Conservation (phyloP, 192 early-diverging fungal species). For the Dissophora ornata region DNA sequence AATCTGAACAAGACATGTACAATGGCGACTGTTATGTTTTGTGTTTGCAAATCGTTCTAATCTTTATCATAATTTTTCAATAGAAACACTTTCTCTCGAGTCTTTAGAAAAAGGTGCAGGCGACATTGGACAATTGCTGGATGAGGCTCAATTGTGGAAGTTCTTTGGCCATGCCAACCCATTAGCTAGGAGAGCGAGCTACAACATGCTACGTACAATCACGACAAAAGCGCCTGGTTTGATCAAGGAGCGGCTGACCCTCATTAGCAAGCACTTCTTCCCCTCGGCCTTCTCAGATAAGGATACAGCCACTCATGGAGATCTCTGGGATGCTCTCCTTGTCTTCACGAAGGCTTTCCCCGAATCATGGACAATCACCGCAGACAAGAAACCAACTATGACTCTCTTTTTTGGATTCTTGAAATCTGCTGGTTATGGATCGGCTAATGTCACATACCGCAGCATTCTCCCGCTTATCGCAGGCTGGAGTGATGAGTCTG, state of each 20-base stretch:
- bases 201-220: constrained; percentile 66
- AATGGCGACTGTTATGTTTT: no score
- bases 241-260: constrained; percentile 58
- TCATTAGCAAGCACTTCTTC: constrained; percentile 69
- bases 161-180: constrained; percentile 57
- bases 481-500: constrained; percentile 37
- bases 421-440: constrained; percentile 71
- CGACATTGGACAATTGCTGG: constrained; percentile 62
- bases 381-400: constrained; percentile 69
- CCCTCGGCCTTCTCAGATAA: constrained; percentile 77
- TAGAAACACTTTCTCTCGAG: constrained; percentile 41
- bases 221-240: constrained; percentile 58
- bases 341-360: constrained; percentile 79
- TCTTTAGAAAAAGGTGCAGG: constrained; percentile 38
- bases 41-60: no score
- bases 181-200: constrained; percentile 68
- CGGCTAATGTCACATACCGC: constrained; percentile 75
- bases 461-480: constrained; percentile 79
- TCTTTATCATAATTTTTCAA: neutral
- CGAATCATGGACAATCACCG: constrained; percentile 65
- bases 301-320: constrained; percentile 75
- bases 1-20: no score
- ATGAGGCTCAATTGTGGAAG: constrained; percentile 68
- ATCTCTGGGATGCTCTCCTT: constrained; percentile 91
- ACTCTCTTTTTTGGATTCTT: constrained; percentile 78